Percentiles rank a stretch among this genome's conserved stretches.
Evolutionary conservation across 148 eudicot genomes (phyloP).

Genomic region (Vaccinium vitisidaea): DNA sequence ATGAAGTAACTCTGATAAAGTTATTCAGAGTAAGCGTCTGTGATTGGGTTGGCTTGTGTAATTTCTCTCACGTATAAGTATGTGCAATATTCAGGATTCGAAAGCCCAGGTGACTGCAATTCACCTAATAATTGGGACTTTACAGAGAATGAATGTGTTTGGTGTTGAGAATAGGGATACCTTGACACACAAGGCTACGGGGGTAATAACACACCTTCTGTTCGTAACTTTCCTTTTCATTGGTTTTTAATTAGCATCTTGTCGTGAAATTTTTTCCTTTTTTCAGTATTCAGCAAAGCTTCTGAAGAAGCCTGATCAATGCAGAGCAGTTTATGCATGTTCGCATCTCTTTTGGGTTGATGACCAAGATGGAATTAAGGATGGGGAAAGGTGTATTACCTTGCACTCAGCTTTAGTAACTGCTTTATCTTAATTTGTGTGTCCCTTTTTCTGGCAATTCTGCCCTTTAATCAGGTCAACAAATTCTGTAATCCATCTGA

Average conservation of each 20-base stretch:
- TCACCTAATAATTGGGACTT: conserved; percentile 93
- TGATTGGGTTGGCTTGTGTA: conserved; percentile 1
- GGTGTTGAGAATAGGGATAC: conserved; percentile 97
- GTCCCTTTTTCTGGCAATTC: background rate
- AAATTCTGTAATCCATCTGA: background rate
- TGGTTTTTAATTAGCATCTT: background rate
- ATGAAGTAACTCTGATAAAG: background rate
- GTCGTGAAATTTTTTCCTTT: conserved; percentile 10
- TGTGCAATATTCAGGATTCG: conserved; percentile 59
- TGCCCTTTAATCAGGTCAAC: background rate
- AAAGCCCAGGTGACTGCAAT: conserved; percentile 99
- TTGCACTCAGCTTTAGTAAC: background rate
- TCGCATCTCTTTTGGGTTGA: conserved; percentile 99
- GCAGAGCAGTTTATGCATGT: conserved; percentile 98
- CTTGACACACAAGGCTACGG: conserved; percentile 95
- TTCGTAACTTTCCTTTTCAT: background rate
- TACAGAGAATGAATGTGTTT: conserved; percentile 89
- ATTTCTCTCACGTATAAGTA: conserved; percentile 2
- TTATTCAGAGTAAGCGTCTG: background rate
- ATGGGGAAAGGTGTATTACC: conserved; percentile 81
- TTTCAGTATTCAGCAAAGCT: conserved; percentile 96
- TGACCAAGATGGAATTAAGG: conserved; percentile 90
- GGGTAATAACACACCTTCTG: conserved; percentile 48
- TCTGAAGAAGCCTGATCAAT: conserved; percentile 95
- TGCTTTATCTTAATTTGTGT: background rate